Base-by-base conservation (phyloP, 1,139 yeast species). In the Starmera stellimalicola region DNA sequence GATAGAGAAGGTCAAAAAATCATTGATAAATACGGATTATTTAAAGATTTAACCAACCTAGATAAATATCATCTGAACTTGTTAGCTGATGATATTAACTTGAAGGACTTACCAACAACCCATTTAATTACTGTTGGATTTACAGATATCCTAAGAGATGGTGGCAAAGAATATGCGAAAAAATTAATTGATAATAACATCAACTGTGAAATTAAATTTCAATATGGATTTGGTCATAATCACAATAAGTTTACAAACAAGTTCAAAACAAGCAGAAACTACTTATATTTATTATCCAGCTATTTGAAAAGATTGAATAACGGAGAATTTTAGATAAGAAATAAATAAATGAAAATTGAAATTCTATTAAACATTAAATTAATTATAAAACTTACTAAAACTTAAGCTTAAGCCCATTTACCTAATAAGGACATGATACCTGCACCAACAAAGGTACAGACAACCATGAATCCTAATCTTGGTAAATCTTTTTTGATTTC, bases 381-480 rank as follows among this genome's bases (percentile, higher is more conserved):
- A 22, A 11, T 18, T 30, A 7, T 19, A 31, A 15, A 25, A 18
- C 14, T 12, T 31, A 19, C 29, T 17, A 23, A 25, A 22, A 23
- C 28, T 31, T 11, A 26, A 29, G 3, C 23, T 8, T 18, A 80
- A 11, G 85, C 88, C 93, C 93, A 80, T 51, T 70, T 73, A 33
- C 88, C 93, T 32, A 81, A 61, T 38, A 80, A 62, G 1, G 88
- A 85, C 91, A 80, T 80, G 30, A 78, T 52, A 22, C 79, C 83
- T 14, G 82, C 74, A 30, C 93, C 91, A 40, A 65, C 50, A 42
- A 73, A 60, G 8, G 34, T 31, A 22, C 36, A 29, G 5, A 34
- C 17, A 12, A 41, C 18, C 32, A 39, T 38, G 33, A 47, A 43
- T 1, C 25, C 8, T 18, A 47, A 23, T 26, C 38, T 58, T 29